Base-by-base conservation (phyloP, 345 rosid genomes). In the Citrus reticulata region DNA sequence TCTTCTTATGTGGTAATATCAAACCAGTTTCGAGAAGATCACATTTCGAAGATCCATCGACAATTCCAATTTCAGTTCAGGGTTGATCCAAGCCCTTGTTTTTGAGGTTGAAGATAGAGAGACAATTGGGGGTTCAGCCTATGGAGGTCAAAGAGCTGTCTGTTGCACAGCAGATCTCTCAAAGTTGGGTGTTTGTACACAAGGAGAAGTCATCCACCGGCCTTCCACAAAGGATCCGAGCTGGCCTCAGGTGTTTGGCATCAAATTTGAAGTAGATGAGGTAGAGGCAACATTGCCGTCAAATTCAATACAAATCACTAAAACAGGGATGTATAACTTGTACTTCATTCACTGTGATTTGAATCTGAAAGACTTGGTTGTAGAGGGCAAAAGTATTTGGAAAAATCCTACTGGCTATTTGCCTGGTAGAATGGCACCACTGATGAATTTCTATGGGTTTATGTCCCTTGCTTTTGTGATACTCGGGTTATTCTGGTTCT, bases 391-490 rank as follows among this genome's bases (percentile, higher is more conserved):
- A 85, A 92, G 97, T 5, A 84, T 94, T 46, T 94, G 99, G 99
- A 96, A 96, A 84, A 96, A 94, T 81, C 98, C 98, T 39, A 76
- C 82, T 13, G 98, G 99, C 35, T 97, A 97, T 68, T 76, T 94
- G 66, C 98, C 99, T 0, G 98, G 99, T 70, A 89, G 98, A 75
- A 97, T 97, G 98, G 98, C 99, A 24, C 99, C 99, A 0, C 79
- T 97, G 30, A 91, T 93, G 99, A 90, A 91, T 76, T 97, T 97
- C 83, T 90, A 89, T 58, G 93, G 95, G 29, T 87, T 88, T 87
- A 92, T 94, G 93, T 94, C 99, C 57, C 86, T 94, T 79, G 97
- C 95, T 69, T 96, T 93, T 81, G 90, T 94, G 81, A 64, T 97
- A 22, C 97, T 94, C 8, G 98, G 95, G 65, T 66, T 94, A 74